Percentiles rank a stretch among this genome's conserved stretches.
These are phyloP conservation scores for Aechmea fasciata DNA, from an alignment of 176 grass and related monocot species.

Conservation along the genomic window DNA sequence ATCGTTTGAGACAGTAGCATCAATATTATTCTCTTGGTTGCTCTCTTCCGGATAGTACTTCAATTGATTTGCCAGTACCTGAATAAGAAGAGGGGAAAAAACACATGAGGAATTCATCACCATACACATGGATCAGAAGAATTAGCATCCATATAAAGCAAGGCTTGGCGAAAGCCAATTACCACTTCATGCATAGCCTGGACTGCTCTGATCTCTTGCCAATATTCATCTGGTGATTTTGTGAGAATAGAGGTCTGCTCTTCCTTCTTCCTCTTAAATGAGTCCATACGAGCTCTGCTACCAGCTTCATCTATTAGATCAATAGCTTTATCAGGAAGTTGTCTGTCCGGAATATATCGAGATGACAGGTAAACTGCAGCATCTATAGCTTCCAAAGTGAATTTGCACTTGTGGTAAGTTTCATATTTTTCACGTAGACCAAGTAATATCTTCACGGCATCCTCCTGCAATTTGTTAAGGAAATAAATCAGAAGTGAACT, in stretches of 20 bases:
- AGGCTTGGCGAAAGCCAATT: conserved; percentile 18
- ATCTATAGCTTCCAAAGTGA: conserved; percentile 72
- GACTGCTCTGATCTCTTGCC: conserved; percentile 94
- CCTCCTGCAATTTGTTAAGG: conserved; percentile 42
- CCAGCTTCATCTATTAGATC: conserved; percentile 98
- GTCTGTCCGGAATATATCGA: conserved; percentile 93
- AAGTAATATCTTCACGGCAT: conserved; percentile 76
- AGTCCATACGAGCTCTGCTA: conserved; percentile 77
- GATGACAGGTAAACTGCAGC: conserved; percentile 90
- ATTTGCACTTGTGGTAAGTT: conserved; percentile 81
- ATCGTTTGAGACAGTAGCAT: conserved; percentile 21
- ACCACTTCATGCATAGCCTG: conserved; percentile 89
- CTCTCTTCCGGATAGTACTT: conserved; percentile 65
- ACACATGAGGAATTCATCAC: conserved; percentile 16
- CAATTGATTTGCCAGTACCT: conserved; percentile 71
- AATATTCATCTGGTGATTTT: conserved; percentile 85
- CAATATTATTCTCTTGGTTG: conserved; percentile 29
- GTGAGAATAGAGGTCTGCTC: conserved; percentile 63
- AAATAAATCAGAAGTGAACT: neutral
- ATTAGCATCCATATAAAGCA: conserved; percentile 1
- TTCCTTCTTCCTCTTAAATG: conserved; percentile 87
- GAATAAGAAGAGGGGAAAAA: conserved; percentile 17
- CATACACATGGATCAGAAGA: conserved; percentile 11
- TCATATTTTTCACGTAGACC: conserved; percentile 85
- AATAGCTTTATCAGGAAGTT: conserved; percentile 95